Percentiles rank a stretch among this genome's conserved stretches.
phyloP scores from a whole-genome alignment of 176 grass and related monocot genomes.

The Puya raimondii region DNA sequence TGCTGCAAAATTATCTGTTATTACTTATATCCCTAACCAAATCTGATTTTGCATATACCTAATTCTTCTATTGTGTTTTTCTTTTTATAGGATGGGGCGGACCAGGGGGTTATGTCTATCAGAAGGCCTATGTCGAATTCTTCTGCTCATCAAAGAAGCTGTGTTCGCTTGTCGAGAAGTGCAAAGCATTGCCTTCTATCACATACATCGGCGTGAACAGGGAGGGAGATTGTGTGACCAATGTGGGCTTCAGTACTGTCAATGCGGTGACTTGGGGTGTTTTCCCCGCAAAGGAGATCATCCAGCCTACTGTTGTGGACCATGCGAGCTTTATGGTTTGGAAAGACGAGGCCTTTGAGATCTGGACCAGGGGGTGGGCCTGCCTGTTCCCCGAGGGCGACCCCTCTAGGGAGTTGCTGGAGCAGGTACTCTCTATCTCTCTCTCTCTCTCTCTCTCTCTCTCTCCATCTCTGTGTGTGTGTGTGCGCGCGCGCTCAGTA shows the following conservation, averaged over 20 bases:
- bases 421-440: conserved; percentile 37
- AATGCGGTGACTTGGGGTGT: conserved; percentile 86
- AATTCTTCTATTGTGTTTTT: background rate
- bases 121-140: conserved; percentile 80
- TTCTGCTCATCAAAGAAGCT: conserved; percentile 70
- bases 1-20: no score
- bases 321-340: conserved; percentile 65
- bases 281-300: conserved; percentile 73
- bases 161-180: conserved; percentile 39
- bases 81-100: conserved; percentile 67
- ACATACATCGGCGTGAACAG: conserved; percentile 76
- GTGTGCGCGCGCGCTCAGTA: no score
- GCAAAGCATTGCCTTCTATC: conserved; percentile 49
- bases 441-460: no score
- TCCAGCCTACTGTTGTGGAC: conserved; percentile 74
- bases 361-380: conserved; percentile 63
- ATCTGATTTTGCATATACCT: background rate
- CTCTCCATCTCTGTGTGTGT: no score
- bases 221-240: conserved; percentile 39
- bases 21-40: no score
- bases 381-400: conserved; percentile 52
- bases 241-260: conserved; percentile 39
- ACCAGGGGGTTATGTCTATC: conserved; percentile 74
- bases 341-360: conserved; percentile 87
- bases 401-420: conserved; percentile 53